Evolutionary conservation across 2,329 filamentous ascomycete species (phyloP), one percentile per base, ranked within the genome.

Genomic region (Fusarium sp.): DNA sequence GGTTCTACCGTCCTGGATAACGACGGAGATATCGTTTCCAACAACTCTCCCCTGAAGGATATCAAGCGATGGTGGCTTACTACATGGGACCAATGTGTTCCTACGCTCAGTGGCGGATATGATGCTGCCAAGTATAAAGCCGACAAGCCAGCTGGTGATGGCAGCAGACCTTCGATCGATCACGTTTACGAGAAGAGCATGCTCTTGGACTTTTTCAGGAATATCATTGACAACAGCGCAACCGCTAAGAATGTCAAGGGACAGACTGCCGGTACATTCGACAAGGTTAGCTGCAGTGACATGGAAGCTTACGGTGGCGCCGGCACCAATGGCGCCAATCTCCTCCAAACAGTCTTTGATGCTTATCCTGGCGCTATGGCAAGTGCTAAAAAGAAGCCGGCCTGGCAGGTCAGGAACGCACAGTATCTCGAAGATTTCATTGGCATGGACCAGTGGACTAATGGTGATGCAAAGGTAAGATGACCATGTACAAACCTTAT

Each of bases 161-260:
- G 33, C 15, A 43, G 40, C 22, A 18, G 20, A 15, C 44, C 40
- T 1, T 56, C 58, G 1, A 66, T 52, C 1, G 67, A 70, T 20
- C 67, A 68, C 13, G 40, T 66, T 1, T 70, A 57, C 4, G 67
- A 68, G 26, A 70, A 70, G 61, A 66, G 53, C 6, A 63, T 57
- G 50, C 48, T 70, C 0, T 22, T 43, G 22, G 54, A 70, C 7
- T 70, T 52, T 13, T 66, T 59, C n/a, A 17, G 0, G 0, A 13
- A 20, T 1, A 69, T 69, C 10, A 20, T 67, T 6, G 38, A 64
- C 13, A 17, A n/a, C 1, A 38, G 7, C 0, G 31, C 13, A 6
- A 13, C 1, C 15, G 22, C 6, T 4, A 8, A 34, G 1, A 43
- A 17, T 15, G 33, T 66, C 1, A n/a, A 28, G 7, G 54, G 46